A percentile compares a stretch with the other conserved stretches of the same genome.
phyloP scores from a whole-genome alignment of 345 rosid genomes.

The Citrus hindsii region DNA sequence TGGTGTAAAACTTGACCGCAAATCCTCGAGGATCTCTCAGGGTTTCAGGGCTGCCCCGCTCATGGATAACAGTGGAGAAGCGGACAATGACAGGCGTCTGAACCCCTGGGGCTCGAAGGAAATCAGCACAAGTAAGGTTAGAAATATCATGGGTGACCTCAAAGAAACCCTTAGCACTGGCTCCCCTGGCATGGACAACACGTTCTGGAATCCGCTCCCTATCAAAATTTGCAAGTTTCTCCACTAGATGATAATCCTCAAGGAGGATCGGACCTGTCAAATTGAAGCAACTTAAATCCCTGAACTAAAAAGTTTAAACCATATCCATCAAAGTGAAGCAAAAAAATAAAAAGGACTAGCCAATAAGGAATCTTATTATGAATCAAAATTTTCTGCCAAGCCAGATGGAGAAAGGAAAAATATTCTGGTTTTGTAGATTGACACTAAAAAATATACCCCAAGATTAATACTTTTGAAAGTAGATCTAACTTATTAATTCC shows the following conservation, averaged over 20 bases:
- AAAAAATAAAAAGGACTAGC: not conserved
- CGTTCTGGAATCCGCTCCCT: slow-evolving; percentile 97
- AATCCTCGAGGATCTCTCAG: slow-evolving; percentile 95
- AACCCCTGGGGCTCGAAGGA: slow-evolving; percentile 87
- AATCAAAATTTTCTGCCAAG: not conserved
- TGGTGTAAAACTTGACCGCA: slow-evolving; percentile 95
- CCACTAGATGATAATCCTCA: slow-evolving; percentile 94
- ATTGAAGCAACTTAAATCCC: not conserved
- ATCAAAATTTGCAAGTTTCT: slow-evolving; percentile 89
- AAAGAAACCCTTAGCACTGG: slow-evolving; percentile 98
- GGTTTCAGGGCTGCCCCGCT: slow-evolving; percentile 99
- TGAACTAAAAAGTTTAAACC: not conserved
- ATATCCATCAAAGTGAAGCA: not conserved
- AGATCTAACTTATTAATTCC: not conserved
- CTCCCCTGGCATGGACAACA: slow-evolving; percentile 98
- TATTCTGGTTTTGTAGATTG: not conserved
- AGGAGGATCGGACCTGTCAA: slow-evolving; percentile 84
- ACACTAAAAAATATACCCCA: not conserved
- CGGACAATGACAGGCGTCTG: slow-evolving; percentile 97
- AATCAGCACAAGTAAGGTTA: slow-evolving; percentile 80
- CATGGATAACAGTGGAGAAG: slow-evolving; percentile 96
- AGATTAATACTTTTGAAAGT: not conserved
- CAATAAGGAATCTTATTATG: not conserved
- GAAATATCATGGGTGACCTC: slow-evolving; percentile 94
- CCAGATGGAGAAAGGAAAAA: not conserved